Conservation (phyloP, 805 yeast species). For the Saccharomycopsis sp. region DNA sequence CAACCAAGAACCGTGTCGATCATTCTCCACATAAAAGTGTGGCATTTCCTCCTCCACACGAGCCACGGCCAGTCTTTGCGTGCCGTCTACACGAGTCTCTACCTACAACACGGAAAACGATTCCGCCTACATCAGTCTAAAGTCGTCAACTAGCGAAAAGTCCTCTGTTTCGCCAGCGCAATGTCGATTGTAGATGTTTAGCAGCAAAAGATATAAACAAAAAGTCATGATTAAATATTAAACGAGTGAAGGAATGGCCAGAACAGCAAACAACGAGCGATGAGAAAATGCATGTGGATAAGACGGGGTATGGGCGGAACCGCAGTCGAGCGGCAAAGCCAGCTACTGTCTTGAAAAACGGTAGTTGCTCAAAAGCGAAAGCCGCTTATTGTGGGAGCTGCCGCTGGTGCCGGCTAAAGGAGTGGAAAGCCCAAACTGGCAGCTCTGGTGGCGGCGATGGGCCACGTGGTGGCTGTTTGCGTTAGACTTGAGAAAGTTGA, state of each 20-base stretch:
- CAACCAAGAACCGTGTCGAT: too few species aligned
- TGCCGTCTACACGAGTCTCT: too few species aligned
- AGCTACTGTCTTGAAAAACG: not conserved
- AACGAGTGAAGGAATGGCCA: not conserved
- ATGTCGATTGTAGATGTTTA: not conserved
- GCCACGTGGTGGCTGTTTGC: not conserved
- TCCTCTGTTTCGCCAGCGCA: too few species aligned
- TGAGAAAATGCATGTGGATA: not conserved
- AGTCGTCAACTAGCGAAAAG: too few species aligned
- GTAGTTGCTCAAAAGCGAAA: not conserved
- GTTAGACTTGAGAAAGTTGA: not conserved
- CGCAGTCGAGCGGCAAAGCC: not conserved
- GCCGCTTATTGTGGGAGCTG: not conserved
- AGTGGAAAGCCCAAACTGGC: not conserved
- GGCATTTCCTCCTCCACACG: too few species aligned
- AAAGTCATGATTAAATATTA: not conserved
- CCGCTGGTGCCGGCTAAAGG: not conserved
- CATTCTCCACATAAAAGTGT: too few species aligned
- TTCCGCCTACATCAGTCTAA: too few species aligned
- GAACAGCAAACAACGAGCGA: not conserved
- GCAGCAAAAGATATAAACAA: not conserved
- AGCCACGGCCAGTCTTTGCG: too few species aligned
- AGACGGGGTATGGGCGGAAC: not conserved
- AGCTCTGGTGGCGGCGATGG: conserved; percentile 1
- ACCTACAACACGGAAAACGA: too few species aligned